Evolutionary conservation across 331 rosid genomes (phyloP).

Genomic region (Erythrophleum ivorense): DNA sequence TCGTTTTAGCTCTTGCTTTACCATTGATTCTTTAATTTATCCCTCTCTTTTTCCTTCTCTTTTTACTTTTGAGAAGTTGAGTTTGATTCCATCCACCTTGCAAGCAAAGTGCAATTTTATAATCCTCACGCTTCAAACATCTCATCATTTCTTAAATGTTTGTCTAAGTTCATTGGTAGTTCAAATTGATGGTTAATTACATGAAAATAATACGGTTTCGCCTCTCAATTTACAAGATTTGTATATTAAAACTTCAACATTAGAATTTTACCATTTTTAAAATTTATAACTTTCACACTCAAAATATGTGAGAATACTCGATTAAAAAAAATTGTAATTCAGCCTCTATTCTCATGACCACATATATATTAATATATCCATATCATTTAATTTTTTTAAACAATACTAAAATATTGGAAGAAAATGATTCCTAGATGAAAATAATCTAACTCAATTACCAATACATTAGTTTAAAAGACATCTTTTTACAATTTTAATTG

Average conservation of each 20-base stretch:
- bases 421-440: too few species aligned
- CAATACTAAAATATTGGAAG: too few species aligned
- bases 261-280: neutral
- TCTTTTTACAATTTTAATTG: too few species aligned
- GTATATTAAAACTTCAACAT: neutral
- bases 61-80: neutral
- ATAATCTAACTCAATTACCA: too few species aligned
- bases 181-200: constrained; percentile 7
- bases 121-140: constrained; percentile 17
- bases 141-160: constrained; percentile 16
- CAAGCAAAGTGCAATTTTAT: constrained; percentile 19
- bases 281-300: neutral
- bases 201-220: neutral
- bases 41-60: neutral
- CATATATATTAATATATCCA: too few species aligned
- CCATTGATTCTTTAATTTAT: neutral
- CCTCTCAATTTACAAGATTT: neutral
- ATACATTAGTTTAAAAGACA: too few species aligned
- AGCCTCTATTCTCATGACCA: too few species aligned
- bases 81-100: constrained; percentile 6
- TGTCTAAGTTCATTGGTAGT: constrained; percentile 11
- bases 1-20: neutral
- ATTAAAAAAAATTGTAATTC: too few species aligned
- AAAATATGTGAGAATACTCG: too few species aligned
- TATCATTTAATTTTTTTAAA: too few species aligned